Base-by-base conservation (phyloP, 2,329 filamentous ascomycete genomes). In the Aspergillus luchuensis region DNA sequence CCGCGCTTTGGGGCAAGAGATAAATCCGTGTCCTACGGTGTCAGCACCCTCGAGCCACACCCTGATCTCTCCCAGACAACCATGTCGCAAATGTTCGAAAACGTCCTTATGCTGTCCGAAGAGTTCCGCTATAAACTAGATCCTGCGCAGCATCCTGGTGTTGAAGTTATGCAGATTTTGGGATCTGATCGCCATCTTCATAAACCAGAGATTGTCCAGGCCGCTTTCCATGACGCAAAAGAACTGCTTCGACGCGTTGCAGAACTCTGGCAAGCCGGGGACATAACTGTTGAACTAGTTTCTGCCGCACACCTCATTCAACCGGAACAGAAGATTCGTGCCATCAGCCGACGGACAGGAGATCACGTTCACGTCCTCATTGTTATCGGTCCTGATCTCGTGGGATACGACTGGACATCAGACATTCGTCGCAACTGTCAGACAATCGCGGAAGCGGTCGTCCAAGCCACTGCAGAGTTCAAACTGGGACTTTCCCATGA, bases 161-260 rank as follows among this genome's bases (percentile, higher is more conserved):
- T 75, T 49, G 80, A 79, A 61, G 76, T 79, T 55, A 81, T 75
- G 56, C 74, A 69, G 8, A 71, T 75, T 13, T 67, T 81, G 19
- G 69, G 72, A 6, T 76, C 78, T 69, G 63, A 78, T 69, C 58
- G 63, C 56, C 58, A 69, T 63, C 49, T 52, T 67, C 69, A 61
- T 66, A 70, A 61, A 5, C 43, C 56, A 0, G 17, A 43, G 2
- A 36, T 57, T 0, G 50, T 72, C 56, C 48, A 64, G n/a, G 74
- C 79, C 61, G 81, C 81, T 0, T 84, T 83, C 56, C 82, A 78
- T 3, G 67, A 73, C 17, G 67, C 71, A 0, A 66, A 67, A 4
- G 56, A 70, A 0, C 64, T 80, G 1, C 60, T 78, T 10, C 59
- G 71, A 11, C 68, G 66, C 17, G 67, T 73, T 8, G 63, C 76